Evolutionary conservation across 257 asterid species (phyloP).

Genomic region (Scutellaria barbata): DNA sequence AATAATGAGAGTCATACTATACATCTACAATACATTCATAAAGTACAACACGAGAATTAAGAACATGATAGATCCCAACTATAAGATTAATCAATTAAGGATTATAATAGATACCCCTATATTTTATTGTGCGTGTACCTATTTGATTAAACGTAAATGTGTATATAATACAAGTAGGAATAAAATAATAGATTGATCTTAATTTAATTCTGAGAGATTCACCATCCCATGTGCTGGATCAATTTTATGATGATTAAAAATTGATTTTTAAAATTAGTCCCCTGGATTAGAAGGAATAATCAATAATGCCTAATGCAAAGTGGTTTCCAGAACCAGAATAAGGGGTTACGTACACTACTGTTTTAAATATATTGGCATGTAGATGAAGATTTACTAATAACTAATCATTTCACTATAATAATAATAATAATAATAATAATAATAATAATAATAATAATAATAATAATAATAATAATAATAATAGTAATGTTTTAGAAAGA

Average conservation of each 20-base stretch:
- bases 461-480: no score
- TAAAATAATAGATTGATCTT: conserved; percentile 17
- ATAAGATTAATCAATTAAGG: neutral
- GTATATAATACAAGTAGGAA: conserved; percentile 24
- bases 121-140: neutral
- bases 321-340: conserved; percentile 44
- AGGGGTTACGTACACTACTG: conserved; percentile 22
- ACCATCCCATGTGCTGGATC: conserved; percentile 66
- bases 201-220: conserved; percentile 42
- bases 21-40: neutral
- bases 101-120: conserved; percentile 15
- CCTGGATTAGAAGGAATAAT: conserved; percentile 44
- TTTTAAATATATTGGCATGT: no score
- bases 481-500: no score
- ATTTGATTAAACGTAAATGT: neutral
- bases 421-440: no score
- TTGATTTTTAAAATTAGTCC: conserved; percentile 16
- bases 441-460: no score
- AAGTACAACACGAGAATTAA: neutral
- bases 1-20: conserved; percentile 1
- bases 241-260: conserved; percentile 42
- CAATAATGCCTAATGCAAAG: conserved; percentile 46
- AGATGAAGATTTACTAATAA: no score
- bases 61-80: neutral
- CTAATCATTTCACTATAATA: no score